phyloP scores from a whole-genome alignment of 2,329 filamentous ascomycete genomes.

The Arthroderma uncinatum region DNA sequence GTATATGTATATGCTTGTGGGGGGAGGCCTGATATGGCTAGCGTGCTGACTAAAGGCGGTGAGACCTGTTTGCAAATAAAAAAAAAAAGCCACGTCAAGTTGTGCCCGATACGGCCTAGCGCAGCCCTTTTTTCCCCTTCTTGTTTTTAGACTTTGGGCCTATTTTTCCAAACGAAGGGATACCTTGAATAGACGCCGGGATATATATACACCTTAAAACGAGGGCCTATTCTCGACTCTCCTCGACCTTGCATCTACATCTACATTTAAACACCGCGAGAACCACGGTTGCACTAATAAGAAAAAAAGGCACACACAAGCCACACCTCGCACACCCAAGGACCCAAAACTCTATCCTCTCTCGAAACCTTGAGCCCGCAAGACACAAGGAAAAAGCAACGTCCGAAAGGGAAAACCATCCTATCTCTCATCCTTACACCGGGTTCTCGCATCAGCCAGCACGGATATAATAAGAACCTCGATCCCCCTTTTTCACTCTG shows the following conservation, averaged over 20 bases:
- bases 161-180: not conserved
- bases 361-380: not conserved
- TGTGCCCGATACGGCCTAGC: not conserved
- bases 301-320: not conserved
- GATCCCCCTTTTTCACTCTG: not conserved
- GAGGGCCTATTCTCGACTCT: not conserved
- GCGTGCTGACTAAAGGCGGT: conserved; percentile 1
- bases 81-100: not conserved
- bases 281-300: too few relatives aligned
- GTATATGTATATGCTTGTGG: too few relatives aligned
- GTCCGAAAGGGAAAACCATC: not conserved
- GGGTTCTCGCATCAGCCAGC: not conserved
- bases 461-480: not conserved
- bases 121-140: not conserved
- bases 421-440: not conserved
- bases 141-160: too few relatives aligned
- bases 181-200: not conserved
- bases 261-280: not conserved
- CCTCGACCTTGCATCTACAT: not conserved
- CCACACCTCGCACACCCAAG: not conserved
- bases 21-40: not conserved
- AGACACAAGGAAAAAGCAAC: not conserved
- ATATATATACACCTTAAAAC: not conserved
- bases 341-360: too few relatives aligned
- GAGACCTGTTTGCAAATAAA: not conserved